Percentiles rank a stretch among this genome's conserved stretches.
These are phyloP conservation scores for Trichoderma gamsii DNA, from an alignment of 495 filamentous ascomycete species.

Conservation along the genomic window DNA sequence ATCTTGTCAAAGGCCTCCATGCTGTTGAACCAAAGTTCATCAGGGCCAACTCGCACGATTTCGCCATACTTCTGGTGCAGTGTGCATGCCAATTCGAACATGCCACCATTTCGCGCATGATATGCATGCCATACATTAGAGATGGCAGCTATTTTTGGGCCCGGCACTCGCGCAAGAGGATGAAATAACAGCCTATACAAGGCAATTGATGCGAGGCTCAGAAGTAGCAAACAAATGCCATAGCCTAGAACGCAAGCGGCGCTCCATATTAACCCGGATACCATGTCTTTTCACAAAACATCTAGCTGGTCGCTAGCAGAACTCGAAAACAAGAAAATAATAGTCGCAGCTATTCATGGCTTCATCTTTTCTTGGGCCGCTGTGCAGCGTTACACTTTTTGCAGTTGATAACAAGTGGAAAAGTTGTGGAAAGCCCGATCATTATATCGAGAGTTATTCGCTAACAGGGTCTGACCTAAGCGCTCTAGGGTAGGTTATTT, in stretches of 20 bases:
- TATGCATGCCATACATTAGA: conserved; percentile 36
- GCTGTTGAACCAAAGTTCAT: conserved; percentile 47
- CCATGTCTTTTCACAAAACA: neutral
- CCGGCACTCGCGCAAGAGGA: conserved; percentile 30
- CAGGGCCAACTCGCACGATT: conserved; percentile 52
- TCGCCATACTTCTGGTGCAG: conserved; percentile 49
- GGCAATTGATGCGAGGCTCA: neutral
- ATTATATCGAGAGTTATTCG: neutral
- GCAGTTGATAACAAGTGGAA: neutral
- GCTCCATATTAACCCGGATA: neutral
- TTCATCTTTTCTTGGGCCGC: no score
- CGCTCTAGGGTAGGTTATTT: neutral
- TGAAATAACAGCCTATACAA: conserved; percentile 28
- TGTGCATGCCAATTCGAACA: conserved; percentile 25
- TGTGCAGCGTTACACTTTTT: no score
- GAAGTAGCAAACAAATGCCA: neutral
- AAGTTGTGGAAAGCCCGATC: neutral
- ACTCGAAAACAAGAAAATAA: neutral
- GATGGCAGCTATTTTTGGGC: conserved; percentile 31
- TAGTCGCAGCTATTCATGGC: neutral
- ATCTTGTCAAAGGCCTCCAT: conserved; percentile 34
- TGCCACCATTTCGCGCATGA: conserved; percentile 27
- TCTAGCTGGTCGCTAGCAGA: neutral
- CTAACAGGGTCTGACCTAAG: neutral
- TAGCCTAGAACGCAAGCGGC: neutral